Conservation (phyloP, 352 stramenopile genomes). For the Globisporangium yorkense region DNA sequence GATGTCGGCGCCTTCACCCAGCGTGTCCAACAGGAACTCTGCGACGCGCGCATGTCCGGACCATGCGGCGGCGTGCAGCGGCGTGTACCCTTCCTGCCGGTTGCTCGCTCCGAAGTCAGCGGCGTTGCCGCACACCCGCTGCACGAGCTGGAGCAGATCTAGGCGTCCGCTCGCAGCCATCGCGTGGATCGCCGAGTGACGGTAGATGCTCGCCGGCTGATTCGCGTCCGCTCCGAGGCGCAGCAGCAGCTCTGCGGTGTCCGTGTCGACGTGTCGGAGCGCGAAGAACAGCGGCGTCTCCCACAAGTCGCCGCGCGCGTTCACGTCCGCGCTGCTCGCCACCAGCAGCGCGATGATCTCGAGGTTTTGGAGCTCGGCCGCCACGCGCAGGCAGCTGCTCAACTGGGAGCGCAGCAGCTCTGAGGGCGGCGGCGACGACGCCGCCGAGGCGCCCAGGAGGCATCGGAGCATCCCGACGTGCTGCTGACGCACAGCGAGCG, state of each 20-base stretch:
- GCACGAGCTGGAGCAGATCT: neutral
- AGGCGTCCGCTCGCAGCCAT: neutral
- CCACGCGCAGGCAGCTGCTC: neutral
- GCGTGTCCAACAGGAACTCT: neutral
- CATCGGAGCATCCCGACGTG: neutral
- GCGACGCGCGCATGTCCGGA: neutral
- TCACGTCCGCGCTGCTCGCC: neutral
- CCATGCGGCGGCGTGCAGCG: neutral
- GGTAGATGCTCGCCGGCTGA: neutral
- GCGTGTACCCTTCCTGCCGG: neutral
- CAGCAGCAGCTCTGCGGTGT: neutral
- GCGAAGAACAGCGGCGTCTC: neutral
- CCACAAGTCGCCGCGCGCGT: neutral
- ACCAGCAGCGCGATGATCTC: constrained; percentile 1
- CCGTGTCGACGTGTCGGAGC: neutral
- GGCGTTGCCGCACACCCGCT: neutral
- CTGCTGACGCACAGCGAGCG: neutral
- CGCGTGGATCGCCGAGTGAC: neutral
- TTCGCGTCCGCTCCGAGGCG: constrained; percentile 1
- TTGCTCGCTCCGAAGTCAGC: neutral
- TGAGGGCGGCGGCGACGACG: neutral
- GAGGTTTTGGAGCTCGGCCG: neutral
- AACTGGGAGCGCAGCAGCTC: neutral
- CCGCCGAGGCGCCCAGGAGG: neutral
- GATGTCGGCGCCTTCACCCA: neutral